Base-by-base conservation (phyloP, 192 early-diverging fungal genomes). In the Neocallimastix lanati region DNA sequence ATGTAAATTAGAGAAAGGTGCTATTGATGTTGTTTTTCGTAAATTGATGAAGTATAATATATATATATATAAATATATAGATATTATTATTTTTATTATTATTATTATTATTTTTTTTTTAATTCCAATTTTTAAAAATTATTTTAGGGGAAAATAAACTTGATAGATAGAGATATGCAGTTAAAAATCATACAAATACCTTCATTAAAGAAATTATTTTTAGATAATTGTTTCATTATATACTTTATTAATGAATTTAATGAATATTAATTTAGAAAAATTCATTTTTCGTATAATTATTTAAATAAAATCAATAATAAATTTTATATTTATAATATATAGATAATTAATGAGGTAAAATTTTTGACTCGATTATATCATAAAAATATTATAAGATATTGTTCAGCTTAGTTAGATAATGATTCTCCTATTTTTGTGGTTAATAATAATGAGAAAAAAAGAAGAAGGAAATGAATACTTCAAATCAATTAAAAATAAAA, bases 351-450 rank as follows among this genome's bases (percentile, higher is more conserved):
- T 0, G 96, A 98, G 84, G 94, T 96, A 77, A 97, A 95, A 83
- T 90, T 92, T 29, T 88, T 96, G 79, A 93, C 96, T 1, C 83
- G 92, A 16, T 81, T 98, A 38, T 86, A 93, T 76, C 96, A 99
- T 84, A 88, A 86, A 29, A 96, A 98, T 81, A 93, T 99, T 29
- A 94, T 99, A 77, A 86, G 97, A 11, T 99, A 99, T 83, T 96
- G 93, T 83, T 89, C 90, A 35, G 92, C 92, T 35, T 99, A 96
- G 97, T 84, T 99, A 13, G 95, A 99, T 86, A 67, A 67, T 67
- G 50, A 67, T 67, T 67, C 50, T n/a, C 21, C 21, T n/a, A 16
- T 67, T 67, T 67, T 84, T 29, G 85, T 83, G 3, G 82, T 80
- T 78, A 80, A 77, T 0, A 82, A 86, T 28, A 81, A 87, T 35